These are phyloP conservation scores for Fistulinella staudtii DNA, from an alignment of 1,284 basidiomycete genomes.

Conservation along the genomic window DNA sequence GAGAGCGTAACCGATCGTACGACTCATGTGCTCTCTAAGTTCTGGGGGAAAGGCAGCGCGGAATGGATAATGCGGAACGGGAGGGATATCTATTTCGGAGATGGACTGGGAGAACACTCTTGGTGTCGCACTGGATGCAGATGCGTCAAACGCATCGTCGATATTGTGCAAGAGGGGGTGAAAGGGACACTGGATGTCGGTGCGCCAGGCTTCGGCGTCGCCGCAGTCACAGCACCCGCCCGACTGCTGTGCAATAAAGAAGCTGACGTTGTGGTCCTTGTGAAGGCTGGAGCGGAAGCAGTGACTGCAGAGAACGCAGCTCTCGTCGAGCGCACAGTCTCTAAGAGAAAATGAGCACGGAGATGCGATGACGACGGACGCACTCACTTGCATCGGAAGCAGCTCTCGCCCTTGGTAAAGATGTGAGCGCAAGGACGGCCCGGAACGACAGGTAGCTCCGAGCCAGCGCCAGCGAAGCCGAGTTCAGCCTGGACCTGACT, in stretches of 20 bases:
- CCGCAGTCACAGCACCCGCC: constrained; percentile 93
- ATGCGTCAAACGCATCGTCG: constrained; percentile 8
- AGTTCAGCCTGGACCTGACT: constrained; percentile 62
- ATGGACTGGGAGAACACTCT: constrained; percentile 33
- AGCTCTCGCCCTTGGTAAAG: constrained; percentile 81
- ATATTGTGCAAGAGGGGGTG: constrained; percentile 45
- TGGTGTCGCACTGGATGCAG: constrained; percentile 32
- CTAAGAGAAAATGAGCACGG: constrained; percentile 38
- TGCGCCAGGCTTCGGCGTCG: constrained; percentile 82
- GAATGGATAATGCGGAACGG: constrained; percentile 55
- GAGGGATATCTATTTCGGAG: constrained; percentile 48
- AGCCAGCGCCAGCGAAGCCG: constrained; percentile 52
- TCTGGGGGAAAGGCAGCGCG: constrained; percentile 57
- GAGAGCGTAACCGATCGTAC: constrained; percentile 72
- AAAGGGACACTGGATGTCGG: constrained; percentile 62
- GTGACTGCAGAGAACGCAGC: constrained; percentile 81
- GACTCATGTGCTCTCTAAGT: constrained; percentile 66
- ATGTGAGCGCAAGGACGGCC: constrained; percentile 73
- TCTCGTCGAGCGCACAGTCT: constrained; percentile 86
- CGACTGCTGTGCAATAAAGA: constrained; percentile 87
- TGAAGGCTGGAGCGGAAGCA: constrained; percentile 88
- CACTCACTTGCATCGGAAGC: constrained; percentile 88
- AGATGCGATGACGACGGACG: too few species aligned
- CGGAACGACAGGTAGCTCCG: constrained; percentile 53
- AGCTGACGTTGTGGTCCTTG: constrained; percentile 82